phyloP scores from a whole-genome alignment of 2,329 filamentous ascomycete genomes.

The Alternaria dauci region DNA sequence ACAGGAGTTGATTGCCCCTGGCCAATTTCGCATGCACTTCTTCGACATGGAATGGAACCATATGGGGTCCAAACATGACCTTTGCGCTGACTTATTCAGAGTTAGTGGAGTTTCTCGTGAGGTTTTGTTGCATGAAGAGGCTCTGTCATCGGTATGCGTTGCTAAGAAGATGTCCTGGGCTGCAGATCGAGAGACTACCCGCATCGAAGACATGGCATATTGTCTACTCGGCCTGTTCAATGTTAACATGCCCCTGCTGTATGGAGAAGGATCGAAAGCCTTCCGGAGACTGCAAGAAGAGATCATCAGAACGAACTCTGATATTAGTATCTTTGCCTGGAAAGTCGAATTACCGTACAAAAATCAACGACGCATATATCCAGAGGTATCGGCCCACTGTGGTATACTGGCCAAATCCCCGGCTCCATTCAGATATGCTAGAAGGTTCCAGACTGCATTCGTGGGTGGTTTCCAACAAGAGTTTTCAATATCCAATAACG shows the following conservation, averaged over 20 bases:
- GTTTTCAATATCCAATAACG: not conserved
- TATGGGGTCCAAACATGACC: too few species aligned
- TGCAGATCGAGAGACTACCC: not conserved
- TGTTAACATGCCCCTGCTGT: not conserved
- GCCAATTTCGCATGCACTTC: too few species aligned
- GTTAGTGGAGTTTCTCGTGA: too few species aligned
- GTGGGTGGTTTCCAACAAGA: not conserved
- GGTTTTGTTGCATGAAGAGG: too few species aligned
- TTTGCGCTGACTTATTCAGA: too few species aligned
- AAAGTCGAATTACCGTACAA: not conserved
- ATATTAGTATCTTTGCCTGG: not conserved
- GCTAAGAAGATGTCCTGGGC: not conserved
- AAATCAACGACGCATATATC: not conserved
- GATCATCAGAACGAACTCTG: not conserved
- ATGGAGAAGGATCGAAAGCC: not conserved
- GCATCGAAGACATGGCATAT: not conserved
- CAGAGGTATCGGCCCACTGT: conserved; percentile 7
- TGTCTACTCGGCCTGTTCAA: not conserved
- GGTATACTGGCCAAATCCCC: not conserved
- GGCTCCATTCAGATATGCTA: not conserved
- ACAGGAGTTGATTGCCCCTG: not conserved
- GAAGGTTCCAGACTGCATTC: not conserved
- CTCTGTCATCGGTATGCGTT: not conserved
- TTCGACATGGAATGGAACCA: too few species aligned
- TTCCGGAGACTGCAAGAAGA: not conserved